Evolutionary conservation across 2,329 filamentous ascomycete species (phyloP), one percentile per base, ranked within the genome.

Genomic region (Huntiella abstrusa): DNA sequence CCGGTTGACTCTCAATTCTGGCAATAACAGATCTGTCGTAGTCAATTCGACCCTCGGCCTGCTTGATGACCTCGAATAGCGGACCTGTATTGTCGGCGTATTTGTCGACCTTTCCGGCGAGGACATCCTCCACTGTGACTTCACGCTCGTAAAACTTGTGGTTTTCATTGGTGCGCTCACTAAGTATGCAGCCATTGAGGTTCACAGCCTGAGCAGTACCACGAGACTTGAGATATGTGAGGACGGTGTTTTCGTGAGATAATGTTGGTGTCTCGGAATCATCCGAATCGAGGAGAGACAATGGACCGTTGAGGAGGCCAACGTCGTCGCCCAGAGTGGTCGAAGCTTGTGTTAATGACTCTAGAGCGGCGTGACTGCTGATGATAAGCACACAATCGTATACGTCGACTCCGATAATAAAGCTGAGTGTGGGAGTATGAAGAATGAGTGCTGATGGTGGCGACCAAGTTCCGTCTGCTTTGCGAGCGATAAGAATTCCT

Each of bases 311-410:
- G 5, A 78, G 74, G 19, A 85, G 75, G 51, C 75, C 79, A 45
- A 93, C 71, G 58, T 94, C 85, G 40, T 81, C 78, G 4, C 87
- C 87, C 2, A 96, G 65, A 0, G 83, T 91, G 47, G 85, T 77
- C 45, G 80, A 74, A 3, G 88, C 66, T 49, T 77, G 79, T 33
- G 83, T 85, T 57, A 95, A 92, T 1, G 82, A 76, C 53, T 94
- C 82, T 41, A 96, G 66, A 5, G 86, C 85, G 48, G 83, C 73
- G 40, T 83, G 75, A 39, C 82, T 86, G 64, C 93, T 95, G 58
- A 95, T 87, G 33, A 95, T 82, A 6, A 95, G 72, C 11, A 96
- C 82, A 57, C 87, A 94, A 60, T 96, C 88, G 66, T 95, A 96
- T 32, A 95, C 86, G 58, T 96, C 88, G 36, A 94, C 81, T 2